phyloP scores from a whole-genome alignment of 2,329 filamentous ascomycete species.

The Stagonosporopsis rhizophila region DNA sequence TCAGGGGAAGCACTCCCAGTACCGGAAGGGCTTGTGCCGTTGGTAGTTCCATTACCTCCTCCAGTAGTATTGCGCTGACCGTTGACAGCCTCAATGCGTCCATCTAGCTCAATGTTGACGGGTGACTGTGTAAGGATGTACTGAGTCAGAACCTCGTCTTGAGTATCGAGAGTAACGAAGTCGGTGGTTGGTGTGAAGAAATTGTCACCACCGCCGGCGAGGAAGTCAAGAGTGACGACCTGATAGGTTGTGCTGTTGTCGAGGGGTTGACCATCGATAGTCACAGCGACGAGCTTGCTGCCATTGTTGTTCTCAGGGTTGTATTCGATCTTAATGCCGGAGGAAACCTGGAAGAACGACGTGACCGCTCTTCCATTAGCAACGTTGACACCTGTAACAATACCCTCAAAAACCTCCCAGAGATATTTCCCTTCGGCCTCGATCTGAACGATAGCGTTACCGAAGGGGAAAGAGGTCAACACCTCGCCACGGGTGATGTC shows the following conservation, averaged over 20 bases:
- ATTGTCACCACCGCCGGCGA: slow-evolving; percentile 67
- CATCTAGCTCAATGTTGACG: slow-evolving; percentile 59
- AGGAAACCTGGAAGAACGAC: slow-evolving; percentile 68
- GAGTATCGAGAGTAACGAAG: slow-evolving; percentile 59
- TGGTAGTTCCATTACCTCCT: slow-evolving; percentile 26
- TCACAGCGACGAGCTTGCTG: slow-evolving; percentile 61
- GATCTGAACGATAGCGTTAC: slow-evolving; percentile 69
- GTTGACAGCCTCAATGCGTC: slow-evolving; percentile 51
- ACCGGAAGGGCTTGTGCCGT: slow-evolving; percentile 26
- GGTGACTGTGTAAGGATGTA: slow-evolving; percentile 61
- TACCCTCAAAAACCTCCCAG: slow-evolving; percentile 66
- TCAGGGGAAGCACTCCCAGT: slow-evolving; percentile 16
- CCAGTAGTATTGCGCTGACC: slow-evolving; percentile 23
- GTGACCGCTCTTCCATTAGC: slow-evolving; percentile 61
- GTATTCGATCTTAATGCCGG: slow-evolving; percentile 64
- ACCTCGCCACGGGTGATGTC: slow-evolving; percentile 69
- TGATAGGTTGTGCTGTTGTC: slow-evolving; percentile 60
- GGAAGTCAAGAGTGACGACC: slow-evolving; percentile 68
- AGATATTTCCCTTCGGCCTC: slow-evolving; percentile 61
- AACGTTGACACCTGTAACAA: slow-evolving; percentile 63
- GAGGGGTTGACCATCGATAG: slow-evolving; percentile 58
- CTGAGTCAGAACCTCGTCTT: slow-evolving; percentile 61
- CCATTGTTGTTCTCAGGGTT: slow-evolving; percentile 60
- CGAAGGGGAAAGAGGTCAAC: slow-evolving; percentile 70
- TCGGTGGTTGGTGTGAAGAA: slow-evolving; percentile 56